These are phyloP conservation scores for Arxiozyma heterogenica DNA, from an alignment of 1,139 yeast genomes.

Conservation along the genomic window DNA sequence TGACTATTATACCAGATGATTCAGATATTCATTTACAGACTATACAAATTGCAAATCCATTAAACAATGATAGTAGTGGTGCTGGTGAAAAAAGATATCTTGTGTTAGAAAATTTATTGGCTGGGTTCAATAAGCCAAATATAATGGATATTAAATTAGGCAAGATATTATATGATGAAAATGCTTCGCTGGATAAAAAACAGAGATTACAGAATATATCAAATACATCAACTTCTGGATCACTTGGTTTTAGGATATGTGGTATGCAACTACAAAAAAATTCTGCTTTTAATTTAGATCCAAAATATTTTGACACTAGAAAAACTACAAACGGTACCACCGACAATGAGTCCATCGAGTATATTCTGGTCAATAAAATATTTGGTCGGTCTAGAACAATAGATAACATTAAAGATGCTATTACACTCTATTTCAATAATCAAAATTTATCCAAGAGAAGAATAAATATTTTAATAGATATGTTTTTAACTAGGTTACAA, in stretches of 20 bases:
- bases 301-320: conserved; percentile 21
- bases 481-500: conserved; percentile 50
- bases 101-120: conserved; percentile 66
- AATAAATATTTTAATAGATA: conserved; percentile 32
- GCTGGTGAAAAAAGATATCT: conserved; percentile 31
- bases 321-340: not conserved
- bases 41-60: not conserved
- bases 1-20: conserved; percentile 11
- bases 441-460: conserved; percentile 29
- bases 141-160: conserved; percentile 83
- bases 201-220: conserved; percentile 57
- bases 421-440: conserved; percentile 44
- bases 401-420: conserved; percentile 39
- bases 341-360: conserved; percentile 28
- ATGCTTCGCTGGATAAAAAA: conserved; percentile 49
- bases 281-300: conserved; percentile 7
- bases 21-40: conserved; percentile 7
- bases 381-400: conserved; percentile 57
- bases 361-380: conserved; percentile 49
- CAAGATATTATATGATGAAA: conserved; percentile 41
- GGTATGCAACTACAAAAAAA: conserved; percentile 62
- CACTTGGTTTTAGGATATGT: conserved; percentile 65
- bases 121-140: conserved; percentile 58
- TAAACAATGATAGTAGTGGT: not conserved
- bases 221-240: conserved; percentile 67